These are phyloP conservation scores for Russula ochroleuca DNA, from an alignment of 768 basidiomycete genomes.

Conservation along the genomic window DNA sequence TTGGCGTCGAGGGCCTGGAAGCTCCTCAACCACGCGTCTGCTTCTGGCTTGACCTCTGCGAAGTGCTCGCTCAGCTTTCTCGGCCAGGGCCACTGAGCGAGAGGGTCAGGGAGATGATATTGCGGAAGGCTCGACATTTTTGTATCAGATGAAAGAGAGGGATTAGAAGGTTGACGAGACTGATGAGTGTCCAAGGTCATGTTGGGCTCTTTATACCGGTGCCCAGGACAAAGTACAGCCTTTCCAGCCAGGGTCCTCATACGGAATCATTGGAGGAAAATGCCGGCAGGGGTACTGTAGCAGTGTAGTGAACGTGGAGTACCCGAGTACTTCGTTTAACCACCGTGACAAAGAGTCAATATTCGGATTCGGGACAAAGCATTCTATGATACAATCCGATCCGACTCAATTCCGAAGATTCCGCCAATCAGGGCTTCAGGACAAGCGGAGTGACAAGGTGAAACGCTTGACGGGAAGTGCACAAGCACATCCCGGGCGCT, in stretches of 20 bases:
- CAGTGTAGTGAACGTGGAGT: too few species aligned
- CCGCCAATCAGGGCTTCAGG: too few species aligned
- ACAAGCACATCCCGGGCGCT: too few species aligned
- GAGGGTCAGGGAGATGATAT: slow-evolving; percentile 37
- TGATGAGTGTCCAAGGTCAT: background rate
- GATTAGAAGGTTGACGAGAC: background rate
- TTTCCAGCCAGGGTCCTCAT: background rate
- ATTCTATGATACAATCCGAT: too few species aligned
- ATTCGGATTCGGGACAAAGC: too few species aligned
- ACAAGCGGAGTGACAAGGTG: too few species aligned
- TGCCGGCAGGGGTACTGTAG: too few species aligned
- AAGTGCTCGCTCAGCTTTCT: slow-evolving; percentile 41
- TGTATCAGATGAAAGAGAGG: background rate
- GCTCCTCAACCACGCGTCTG: slow-evolving; percentile 37
- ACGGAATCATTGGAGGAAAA: background rate
- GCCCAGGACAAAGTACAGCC: background rate
- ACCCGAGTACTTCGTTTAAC: too few species aligned
- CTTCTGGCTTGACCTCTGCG: slow-evolving; percentile 34
- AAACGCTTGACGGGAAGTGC: too few species aligned
- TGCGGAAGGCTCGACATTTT: slow-evolving; percentile 12
- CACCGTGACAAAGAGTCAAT: too few species aligned
- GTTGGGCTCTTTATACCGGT: slow-evolving; percentile 3
- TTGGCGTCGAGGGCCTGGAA: slow-evolving; percentile 39
- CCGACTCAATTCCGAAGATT: too few species aligned
- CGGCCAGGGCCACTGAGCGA: slow-evolving; percentile 44